These are phyloP conservation scores for Stylosanthes scabra DNA, from an alignment of 331 rosid genomes.

Conservation along the genomic window DNA sequence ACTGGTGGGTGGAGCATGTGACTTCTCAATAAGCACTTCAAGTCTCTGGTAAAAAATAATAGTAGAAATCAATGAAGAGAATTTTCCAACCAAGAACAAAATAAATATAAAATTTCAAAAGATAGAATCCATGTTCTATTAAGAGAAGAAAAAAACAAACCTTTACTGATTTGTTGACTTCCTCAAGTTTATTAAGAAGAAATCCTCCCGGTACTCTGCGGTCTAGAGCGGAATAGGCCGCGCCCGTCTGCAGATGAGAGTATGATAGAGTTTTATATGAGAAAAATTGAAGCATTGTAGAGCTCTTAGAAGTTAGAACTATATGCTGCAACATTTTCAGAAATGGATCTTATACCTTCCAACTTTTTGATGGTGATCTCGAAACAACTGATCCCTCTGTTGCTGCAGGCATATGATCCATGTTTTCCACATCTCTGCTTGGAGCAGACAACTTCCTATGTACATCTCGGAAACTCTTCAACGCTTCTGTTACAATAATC, in stretches of 20 bases:
- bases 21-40: conserved; percentile 71
- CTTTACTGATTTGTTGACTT: conserved; percentile 86
- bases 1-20: conserved; percentile 43
- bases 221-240: conserved; percentile 57
- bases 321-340: neutral
- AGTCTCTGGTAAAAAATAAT: conserved; percentile 63
- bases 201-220: conserved; percentile 64
- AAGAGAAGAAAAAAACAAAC: conserved; percentile 45
- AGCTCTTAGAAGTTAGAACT: conserved; percentile 22
- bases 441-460: conserved; percentile 51
- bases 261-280: conserved; percentile 7
- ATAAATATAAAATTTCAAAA: conserved; percentile 17
- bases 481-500: conserved; percentile 80
- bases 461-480: conserved; percentile 57
- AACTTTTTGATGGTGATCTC: conserved; percentile 80
- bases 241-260: conserved; percentile 55
- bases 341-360: conserved; percentile 56
- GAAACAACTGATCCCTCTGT: conserved; percentile 59
- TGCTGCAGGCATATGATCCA: conserved; percentile 43
- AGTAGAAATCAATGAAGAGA: conserved; percentile 8
- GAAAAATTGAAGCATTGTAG: conserved; percentile 29
- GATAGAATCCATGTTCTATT: conserved; percentile 13
- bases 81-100: conserved; percentile 6
- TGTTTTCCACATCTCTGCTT: conserved; percentile 53
- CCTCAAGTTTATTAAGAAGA: conserved; percentile 78